Base-by-base conservation (phyloP, 192 early-diverging fungal genomes). In the Entrophospora sp. region DNA sequence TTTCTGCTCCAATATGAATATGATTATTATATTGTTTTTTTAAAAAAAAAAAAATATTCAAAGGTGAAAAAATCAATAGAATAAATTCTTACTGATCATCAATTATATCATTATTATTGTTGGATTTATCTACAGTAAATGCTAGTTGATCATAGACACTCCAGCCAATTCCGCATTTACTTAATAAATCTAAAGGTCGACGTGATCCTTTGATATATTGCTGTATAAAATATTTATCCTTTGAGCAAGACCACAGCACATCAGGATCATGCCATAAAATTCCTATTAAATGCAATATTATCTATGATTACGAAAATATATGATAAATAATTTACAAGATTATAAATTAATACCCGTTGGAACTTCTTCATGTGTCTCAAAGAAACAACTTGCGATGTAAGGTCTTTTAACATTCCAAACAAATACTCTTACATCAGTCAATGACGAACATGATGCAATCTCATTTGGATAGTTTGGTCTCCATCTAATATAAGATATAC, bases 351-450 rank as follows among this genome's bases (percentile, higher is more conserved):
- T 75, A 84, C 86, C 86, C 8, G 90, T 90, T n/a, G 82, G 81
- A 5, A 81, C 78, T 10, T 74, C 79, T 40, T 86, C 82, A 64
- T 92, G 89, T 42, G 84, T 81, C 20, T 88, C 86, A 13, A 93
- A 71, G 1, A 80, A 75, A 49, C 82, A 81, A 36, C 83, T 73
- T 7, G 91, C 77, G 22, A 93, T 78, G 70, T 81, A 85, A 5
- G 86, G 85, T 42, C 87, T 68, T 13, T 78, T 70, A 4, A 91
- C 63, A 75, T 92, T 87, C 86, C 87, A 93, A 0, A 89, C 66
- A 45, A 85, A 84, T n/a, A 93, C 76, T 20, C 81, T 64, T 32
- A 70, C 70, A 66, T 89, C 90, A 13, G 77, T 80, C 12, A 72
- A 48, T 37, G 92, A 76, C 2, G 85, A 70, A 56, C 83, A 87